Base-by-base conservation (phyloP, 139 green algal genomes). In the Coccomyxa sp. region DNA sequence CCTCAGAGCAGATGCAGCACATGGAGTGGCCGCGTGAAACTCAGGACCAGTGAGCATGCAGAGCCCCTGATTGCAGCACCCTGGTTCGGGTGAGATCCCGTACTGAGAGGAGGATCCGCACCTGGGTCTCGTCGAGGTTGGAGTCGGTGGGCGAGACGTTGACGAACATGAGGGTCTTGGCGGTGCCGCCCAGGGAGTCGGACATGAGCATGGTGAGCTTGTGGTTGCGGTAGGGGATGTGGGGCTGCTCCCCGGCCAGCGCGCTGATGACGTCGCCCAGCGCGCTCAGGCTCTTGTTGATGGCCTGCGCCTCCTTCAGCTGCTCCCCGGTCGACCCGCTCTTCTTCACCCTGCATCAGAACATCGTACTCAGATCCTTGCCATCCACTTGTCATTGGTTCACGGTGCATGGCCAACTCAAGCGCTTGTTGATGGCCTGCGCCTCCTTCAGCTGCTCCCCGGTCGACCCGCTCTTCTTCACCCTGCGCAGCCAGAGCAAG, bases 151-250 rank as follows among this genome's bases (percentile, higher is more conserved):
- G 95, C 2, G 93, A 97, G 10, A 93, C 88, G 71, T 92, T 91
- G 77, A 93, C 88, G 78, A 95, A 89, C 87, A 94, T 92, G 83
- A 94, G 79, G n/a, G 91, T 94, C 78, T 92, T 92, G 70, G 89
- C 86, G 70, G 90, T 94, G 37, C 91, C 91, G 77, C 92, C 93
- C 27, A 97, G 84, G 36, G 86, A 95, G 84, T 97, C 96, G 74
- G 73, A 90, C 94, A 99, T 97, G 73, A 99, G 90, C 94, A 98
- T 98, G 69, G 96, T 99, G 14, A 99, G 93, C 90, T 99, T 99
- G 91, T 98, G 94, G 87, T 99, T 97, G 80, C 96, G 83, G 91
- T 98, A 98, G 0, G 95, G 95, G 81, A 98, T 94, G 92, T 98
- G 94, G 24, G 80, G 76, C 79, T 90, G 77, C 73, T 93, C 94